These are phyloP conservation scores for Malus fusca DNA, from an alignment of 306 rosid species.

Conservation along the genomic window DNA sequence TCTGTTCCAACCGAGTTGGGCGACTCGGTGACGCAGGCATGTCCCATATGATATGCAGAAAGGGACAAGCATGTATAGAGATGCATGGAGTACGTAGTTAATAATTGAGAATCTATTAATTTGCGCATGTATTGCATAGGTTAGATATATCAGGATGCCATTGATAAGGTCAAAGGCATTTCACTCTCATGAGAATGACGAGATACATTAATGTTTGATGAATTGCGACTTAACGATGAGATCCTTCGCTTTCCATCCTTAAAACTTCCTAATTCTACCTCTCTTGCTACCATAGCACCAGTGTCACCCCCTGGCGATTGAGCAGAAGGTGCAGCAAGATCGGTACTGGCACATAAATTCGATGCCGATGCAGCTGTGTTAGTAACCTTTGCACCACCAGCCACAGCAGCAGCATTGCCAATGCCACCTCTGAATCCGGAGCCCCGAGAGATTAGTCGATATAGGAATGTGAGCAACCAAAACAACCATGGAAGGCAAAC, in stretches of 20 bases:
- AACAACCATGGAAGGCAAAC: conserved; percentile 84
- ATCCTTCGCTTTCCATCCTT: neutral
- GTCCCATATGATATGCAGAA: too few relatives aligned
- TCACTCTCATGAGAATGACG: neutral
- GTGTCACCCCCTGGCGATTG: neutral
- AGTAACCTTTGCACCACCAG: neutral
- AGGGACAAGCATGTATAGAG: too few relatives aligned
- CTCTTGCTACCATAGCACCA: neutral
- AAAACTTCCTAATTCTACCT: neutral
- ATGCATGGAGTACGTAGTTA: too few relatives aligned
- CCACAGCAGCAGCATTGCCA: neutral
- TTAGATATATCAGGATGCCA: neutral
- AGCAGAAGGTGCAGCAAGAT: neutral
- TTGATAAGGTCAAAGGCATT: neutral
- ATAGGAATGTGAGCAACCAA: conserved; percentile 61
- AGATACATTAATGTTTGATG: neutral
- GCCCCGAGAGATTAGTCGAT: conserved; percentile 47
- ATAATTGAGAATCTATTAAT: neutral
- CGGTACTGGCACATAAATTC: neutral
- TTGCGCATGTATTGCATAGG: neutral
- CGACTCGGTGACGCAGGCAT: too few relatives aligned
- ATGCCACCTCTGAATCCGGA: conserved; percentile 32
- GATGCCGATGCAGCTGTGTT: neutral
- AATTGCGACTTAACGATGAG: neutral
- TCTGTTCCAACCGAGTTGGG: too few relatives aligned